Evolutionary conservation across 75 land plant species (phyloP), one percentile per base, ranked within the genome.

Genomic region (Pseudotsuga menziesii): DNA sequence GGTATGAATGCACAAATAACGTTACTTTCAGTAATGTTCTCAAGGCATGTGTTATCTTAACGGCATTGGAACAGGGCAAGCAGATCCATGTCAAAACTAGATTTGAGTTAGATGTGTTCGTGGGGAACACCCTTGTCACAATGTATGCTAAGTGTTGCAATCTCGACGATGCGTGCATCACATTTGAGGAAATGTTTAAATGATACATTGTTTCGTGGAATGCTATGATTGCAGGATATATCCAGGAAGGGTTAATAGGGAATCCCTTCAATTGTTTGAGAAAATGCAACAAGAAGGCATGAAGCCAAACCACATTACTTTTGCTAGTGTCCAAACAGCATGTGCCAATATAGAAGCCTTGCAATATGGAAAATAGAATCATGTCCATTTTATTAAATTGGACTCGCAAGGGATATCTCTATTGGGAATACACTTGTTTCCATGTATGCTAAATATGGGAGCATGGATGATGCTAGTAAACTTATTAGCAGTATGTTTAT

Each of bases 21-120:
- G 82, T 89, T 54, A 78, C 63, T 72, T 92, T 85, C 81, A 86
- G 92, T 4, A 92, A 91, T 60, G 41, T 87, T 14, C 84, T 92
- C 52, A 87, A 82, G 80, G 78, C 85, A 11, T 92, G 94, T 79
- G 89, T 88, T 0, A 82, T 80, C 14, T 57, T 87, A 27, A 75
- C 83, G 16, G 78, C 72, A 22, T 25, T 75, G 23, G 75, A 75
- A 16, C 69, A 83, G 61, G 91, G 90, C n/a, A 36, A 75, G 36
- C 89, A 88, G 72, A 32, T 88, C 54, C 92, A 92, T 29, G 23
- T 91, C 58, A 92, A 88, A 78, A 75, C 62, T 54, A 62, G 80
- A 74, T 88, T 75, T 75, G 79, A 74, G 25, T 48, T 22, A 1
- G 90, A 92, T 85, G 62, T 72, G 4, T 75, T 86, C 15, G 89